phyloP scores from a whole-genome alignment of 345 rosid species.

The Acer negundo region DNA sequence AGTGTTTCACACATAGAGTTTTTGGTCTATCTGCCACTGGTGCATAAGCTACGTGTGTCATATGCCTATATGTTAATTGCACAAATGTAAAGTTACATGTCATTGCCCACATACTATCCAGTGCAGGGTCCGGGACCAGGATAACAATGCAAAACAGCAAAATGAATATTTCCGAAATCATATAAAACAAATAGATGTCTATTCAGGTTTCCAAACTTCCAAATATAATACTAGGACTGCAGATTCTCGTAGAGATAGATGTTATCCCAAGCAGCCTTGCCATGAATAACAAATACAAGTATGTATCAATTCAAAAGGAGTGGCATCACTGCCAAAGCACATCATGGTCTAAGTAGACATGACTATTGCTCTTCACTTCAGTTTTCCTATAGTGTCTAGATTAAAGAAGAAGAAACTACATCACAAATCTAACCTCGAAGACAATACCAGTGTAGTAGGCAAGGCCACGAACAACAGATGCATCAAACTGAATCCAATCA shows the following conservation, averaged over 20 bases:
- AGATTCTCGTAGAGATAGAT: constrained; percentile 4
- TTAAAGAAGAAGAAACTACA: background rate
- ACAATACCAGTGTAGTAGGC: constrained; percentile 98
- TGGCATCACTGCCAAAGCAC: background rate
- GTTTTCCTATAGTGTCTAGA: background rate
- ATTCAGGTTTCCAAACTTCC: background rate
- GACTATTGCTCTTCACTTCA: background rate
- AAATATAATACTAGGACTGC: background rate
- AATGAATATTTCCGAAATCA: background rate
- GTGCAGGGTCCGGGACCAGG: background rate
- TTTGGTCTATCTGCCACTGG: background rate
- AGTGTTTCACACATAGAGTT: background rate
- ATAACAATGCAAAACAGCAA: background rate
- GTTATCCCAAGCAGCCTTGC: background rate
- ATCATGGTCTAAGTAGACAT: background rate
- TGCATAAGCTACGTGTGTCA: background rate
- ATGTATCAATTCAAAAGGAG: background rate
- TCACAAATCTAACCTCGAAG: constrained; percentile 72
- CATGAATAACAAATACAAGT: background rate
- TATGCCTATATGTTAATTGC: background rate
- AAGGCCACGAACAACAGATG: constrained; percentile 94
- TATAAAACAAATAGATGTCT: background rate
- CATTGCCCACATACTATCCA: background rate
- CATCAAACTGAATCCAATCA: constrained; percentile 97
- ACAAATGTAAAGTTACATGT: background rate